Percentiles rank a stretch among this genome's conserved stretches.
Evolutionary conservation across 2,329 filamentous ascomycete genomes (phyloP).

Genomic region (Hymenoscyphus repandus): DNA sequence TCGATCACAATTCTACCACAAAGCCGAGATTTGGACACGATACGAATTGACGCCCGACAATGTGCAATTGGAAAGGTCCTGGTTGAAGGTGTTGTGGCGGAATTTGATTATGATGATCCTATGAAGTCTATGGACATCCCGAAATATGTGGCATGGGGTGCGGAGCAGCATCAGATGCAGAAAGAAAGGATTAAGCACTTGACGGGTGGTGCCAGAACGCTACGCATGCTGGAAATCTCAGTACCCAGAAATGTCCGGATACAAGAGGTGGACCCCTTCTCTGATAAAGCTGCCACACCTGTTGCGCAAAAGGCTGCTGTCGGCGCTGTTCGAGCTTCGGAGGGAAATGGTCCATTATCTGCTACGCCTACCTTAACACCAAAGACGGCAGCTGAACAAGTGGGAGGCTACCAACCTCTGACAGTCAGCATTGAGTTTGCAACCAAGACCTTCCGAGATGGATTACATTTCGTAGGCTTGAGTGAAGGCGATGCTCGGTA

Average conservation of each 20-base stretch:
- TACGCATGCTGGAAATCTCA: constrained; percentile 52
- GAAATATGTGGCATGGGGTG: constrained; percentile 53
- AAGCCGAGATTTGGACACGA: constrained; percentile 50
- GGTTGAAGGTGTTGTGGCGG: constrained; percentile 37
- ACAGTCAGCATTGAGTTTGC: constrained; percentile 70
- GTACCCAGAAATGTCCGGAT: constrained; percentile 58
- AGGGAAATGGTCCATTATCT: constrained; percentile 32
- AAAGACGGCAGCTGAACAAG: constrained; percentile 33
- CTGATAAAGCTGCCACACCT: constrained; percentile 42
- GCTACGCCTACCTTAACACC: constrained; percentile 27
- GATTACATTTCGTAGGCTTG: constrained; percentile 85
- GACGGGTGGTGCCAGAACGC: constrained; percentile 33
- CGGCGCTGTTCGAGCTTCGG: constrained; percentile 24
- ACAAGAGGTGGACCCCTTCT: constrained; percentile 52
- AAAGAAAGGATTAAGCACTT: constrained; percentile 54
- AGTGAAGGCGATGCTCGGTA: constrained; percentile 75
- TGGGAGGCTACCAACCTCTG: constrained; percentile 50
- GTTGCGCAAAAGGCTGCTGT: constrained; percentile 33
- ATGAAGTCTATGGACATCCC: constrained; percentile 62
- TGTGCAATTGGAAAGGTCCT: constrained; percentile 52
- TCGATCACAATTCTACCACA: constrained; percentile 67
- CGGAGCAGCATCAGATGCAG: constrained; percentile 71
- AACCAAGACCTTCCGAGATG: constrained; percentile 72
- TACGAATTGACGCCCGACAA: constrained; percentile 58
- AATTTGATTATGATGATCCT: constrained; percentile 47